Base-by-base conservation (phyloP, 257 asterid species). In the Paulownia fortunei region DNA sequence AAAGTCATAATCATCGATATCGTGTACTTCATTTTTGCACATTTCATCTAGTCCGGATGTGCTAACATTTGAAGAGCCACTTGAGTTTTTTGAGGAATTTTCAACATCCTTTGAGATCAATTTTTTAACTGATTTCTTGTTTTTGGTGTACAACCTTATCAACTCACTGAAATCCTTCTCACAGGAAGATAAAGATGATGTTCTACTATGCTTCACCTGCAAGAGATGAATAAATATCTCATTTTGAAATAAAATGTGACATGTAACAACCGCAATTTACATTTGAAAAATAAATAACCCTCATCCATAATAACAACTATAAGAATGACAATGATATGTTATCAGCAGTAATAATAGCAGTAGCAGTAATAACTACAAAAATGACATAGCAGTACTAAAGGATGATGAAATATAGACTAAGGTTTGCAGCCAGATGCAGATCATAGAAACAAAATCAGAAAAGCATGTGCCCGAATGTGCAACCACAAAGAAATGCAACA, bases 121-220 rank as follows among this genome's bases (percentile, higher is more conserved):
- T 51, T 52, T 72, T 65, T 44, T 54, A 73, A 71, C 69, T 73
- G 82, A 61, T 36, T 79, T 87, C 65, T 76, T 77, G 82, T 62
- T 80, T 68, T 74, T 80, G 42, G 87, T 77, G 75, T 88, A 90
- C 52, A 64, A 62, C 32, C 75, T 84, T 71, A 92, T 78, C 76
- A 92, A 44, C 72, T 88, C 89, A 56, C 74, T 70, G 58, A 92
- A 87, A 82, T 90, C 96, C 78, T 82, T 86, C 82, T 81, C 86
- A 69, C 90, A 92, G 68, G 94, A 88, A 67, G 87, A 79, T 39
- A 67, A 24, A 59, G 92, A 86, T 76, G 90, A 81, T 65, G 96
- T 92, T 78, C 81, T 88, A 86, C 92, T 88, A 80, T 90, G 90
- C 79, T 86, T 87, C 75, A 90, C 96, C 94, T 92, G 92, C 80